Base-by-base conservation (phyloP, 1,139 yeast species). In the Geotrichum armillariae region DNA sequence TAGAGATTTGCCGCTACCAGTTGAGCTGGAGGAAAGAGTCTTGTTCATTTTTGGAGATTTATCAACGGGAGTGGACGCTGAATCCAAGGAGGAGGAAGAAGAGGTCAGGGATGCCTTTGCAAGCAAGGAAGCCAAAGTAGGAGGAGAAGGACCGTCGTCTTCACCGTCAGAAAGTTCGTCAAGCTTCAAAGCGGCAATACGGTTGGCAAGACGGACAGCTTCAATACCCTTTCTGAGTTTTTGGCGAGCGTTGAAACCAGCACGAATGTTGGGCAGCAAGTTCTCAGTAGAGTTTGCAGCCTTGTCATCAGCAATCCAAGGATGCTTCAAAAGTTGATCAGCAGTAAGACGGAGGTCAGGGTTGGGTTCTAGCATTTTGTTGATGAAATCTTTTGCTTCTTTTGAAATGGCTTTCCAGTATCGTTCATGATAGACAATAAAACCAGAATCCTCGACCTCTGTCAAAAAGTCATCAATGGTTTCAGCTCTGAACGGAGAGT, bases 401-500 rank as follows among this genome's bases (percentile, higher is more conserved):
- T 74, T 73, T 8, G 91, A 82, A 22, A 90, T 85, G 55, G 80
- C 78, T 56, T 76, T 77, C 98, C 98, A 93, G 70, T 90, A 89
- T 58, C 83, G 87, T 34, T 82, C 82, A 65, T 90, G 96, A 73
- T 93, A 93, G 1, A 83, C 79, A 29, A 90, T 93, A 3, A 76
- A 77, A 52, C 65, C 65, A 18, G 68, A 70, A 5, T 85, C 89
- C 56, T 84, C 80, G 46, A 89, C 95, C 66, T 91, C 98, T 46
- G 77, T 78, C 46, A 91, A 70, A 63, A 91, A 91, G 56, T 87
- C 95, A 49, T 77, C 79, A 3, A 86, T 89, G 52, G 80, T 85
- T 63, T 91, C 96, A 1, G 96, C 82, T 46, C 91, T 73, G 69
- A 91, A 90, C 3, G 98, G 97, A 7, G 95, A 85, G 67, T 90